These are phyloP conservation scores for Phytophthora sansomeana DNA, from an alignment of 352 stramenopile genomes.

Conservation along the genomic window DNA sequence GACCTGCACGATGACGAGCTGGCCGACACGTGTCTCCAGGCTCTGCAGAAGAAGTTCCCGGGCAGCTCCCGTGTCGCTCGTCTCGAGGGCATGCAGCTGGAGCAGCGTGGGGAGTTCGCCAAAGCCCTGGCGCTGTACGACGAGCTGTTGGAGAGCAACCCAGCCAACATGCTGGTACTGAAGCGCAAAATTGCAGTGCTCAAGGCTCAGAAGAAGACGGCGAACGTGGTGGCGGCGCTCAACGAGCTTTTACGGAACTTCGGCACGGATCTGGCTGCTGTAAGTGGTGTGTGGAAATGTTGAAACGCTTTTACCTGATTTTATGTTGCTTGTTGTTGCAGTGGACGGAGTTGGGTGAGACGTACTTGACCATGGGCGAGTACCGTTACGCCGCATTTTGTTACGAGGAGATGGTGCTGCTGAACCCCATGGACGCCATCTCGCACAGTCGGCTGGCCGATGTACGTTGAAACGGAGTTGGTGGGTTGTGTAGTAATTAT, in stretches of 20 bases:
- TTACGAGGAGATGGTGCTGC: slow-evolving; percentile 77
- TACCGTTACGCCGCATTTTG: slow-evolving; percentile 75
- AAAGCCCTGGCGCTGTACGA: slow-evolving; percentile 69
- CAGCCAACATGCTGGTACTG: slow-evolving; percentile 62
- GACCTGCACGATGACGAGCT: slow-evolving; percentile 70
- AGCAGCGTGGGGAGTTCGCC: slow-evolving; percentile 61
- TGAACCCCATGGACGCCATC: slow-evolving; percentile 76
- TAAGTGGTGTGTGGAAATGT: slow-evolving; percentile 27
- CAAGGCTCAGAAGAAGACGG: slow-evolving; percentile 70
- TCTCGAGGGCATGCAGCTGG: slow-evolving; percentile 66
- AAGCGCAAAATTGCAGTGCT: slow-evolving; percentile 76
- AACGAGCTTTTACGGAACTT: slow-evolving; percentile 71
- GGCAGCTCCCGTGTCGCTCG: slow-evolving; percentile 63
- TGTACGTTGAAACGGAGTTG: slow-evolving; percentile 33
- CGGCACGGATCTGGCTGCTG: slow-evolving; percentile 59
- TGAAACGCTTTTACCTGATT: slow-evolving; percentile 13
- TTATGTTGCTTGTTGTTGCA: slow-evolving; percentile 15
- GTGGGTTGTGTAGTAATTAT: neutral
- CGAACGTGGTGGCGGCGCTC: slow-evolving; percentile 58
- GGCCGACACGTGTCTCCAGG: slow-evolving; percentile 43
- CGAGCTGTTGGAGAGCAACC: slow-evolving; percentile 63
- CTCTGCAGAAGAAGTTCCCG: slow-evolving; percentile 66
- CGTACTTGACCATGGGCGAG: slow-evolving; percentile 57
- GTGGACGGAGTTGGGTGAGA: slow-evolving; percentile 73
- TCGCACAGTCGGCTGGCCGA: slow-evolving; percentile 70